Evolutionary conservation across 1,284 basidiomycete species (phyloP), one percentile per base, ranked within the genome.

Genomic region (Pseudomicrostroma phylloplanum): DNA sequence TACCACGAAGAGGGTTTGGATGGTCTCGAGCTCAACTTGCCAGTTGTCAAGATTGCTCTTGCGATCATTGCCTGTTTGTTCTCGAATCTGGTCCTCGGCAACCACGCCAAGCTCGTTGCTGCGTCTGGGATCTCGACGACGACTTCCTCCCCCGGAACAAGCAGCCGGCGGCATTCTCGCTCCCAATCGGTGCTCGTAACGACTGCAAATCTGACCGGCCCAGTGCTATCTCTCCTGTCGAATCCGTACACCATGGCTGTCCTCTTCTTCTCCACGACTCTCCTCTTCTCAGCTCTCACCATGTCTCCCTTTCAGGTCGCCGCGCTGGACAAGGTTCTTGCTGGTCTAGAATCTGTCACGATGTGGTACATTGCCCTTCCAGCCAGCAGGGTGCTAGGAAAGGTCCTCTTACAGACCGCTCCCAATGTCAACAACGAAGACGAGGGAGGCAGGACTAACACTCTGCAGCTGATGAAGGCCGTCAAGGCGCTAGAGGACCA

Each of bases 241-340:
- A 79, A 79, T 56, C 77, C 77, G 9, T 79, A 78, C 63, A 69
- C 70, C 21, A 58, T 72, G 57, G 73, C 74, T 23, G 70, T 78
- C 23, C 64, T 79, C 7, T 79, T 79, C 64, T 79, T 79, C 65
- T 59, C 65, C 21, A 61, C 66, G 7, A 64, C 67, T 13, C 60
- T 79, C 17, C 61, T 71, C 39, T 64, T 73, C 49, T 67, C 76
- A 0, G 64, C 66, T 0, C 48, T 78, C 1, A 65, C 70, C 13
- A 68, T 79, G 66, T 75, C 73, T 0, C 61, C 70, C 19, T 53
- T 73, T 12, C 74, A 78, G 54, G 69, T 76, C 0, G 73, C 76
- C 7, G 74, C 74, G 21, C 60, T 79, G 36, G 77, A 79, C 61
- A 79, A 79, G 62, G 71, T 79, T 4, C 64, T 78, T 3, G 77